A percentile compares a stretch with the other conserved stretches of the same genome.
These are phyloP conservation scores for Aquanectria penicillioides DNA, from an alignment of 2,329 filamentous ascomycete species.

Conservation along the genomic window DNA sequence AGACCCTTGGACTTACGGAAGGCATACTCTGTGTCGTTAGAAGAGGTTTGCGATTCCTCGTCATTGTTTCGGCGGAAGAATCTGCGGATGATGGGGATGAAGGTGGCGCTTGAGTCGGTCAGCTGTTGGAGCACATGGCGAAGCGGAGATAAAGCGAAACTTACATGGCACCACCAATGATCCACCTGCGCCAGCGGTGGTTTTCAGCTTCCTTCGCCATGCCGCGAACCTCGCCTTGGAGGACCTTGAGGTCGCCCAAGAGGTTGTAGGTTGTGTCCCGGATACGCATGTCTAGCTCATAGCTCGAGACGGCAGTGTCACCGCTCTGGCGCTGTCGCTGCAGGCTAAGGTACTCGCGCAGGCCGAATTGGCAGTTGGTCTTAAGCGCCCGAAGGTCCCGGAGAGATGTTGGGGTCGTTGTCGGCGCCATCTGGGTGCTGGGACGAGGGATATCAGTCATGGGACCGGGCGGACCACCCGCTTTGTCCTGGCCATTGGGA, in stretches of 20 bases:
- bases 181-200: slow-evolving; percentile 62
- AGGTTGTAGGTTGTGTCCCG: slow-evolving; percentile 54
- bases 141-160: slow-evolving; percentile 33
- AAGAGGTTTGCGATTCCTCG: slow-evolving; percentile 47
- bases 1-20: slow-evolving; percentile 62
- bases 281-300: slow-evolving; percentile 55
- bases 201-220: slow-evolving; percentile 57
- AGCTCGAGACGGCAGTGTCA: slow-evolving; percentile 43
- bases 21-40: slow-evolving; percentile 68
- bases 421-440: slow-evolving; percentile 28
- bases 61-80: slow-evolving; percentile 59
- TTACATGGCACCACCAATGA: slow-evolving; percentile 63
- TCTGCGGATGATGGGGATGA: slow-evolving; percentile 62
- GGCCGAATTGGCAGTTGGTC: slow-evolving; percentile 47
- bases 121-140: slow-evolving; percentile 5
- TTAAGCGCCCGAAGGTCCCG: slow-evolving; percentile 46
- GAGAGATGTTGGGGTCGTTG: slow-evolving; percentile 32
- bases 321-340: slow-evolving; percentile 43
- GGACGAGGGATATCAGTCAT: slow-evolving; percentile 29
- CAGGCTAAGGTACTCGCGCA: slow-evolving; percentile 49
- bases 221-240: slow-evolving; percentile 56
- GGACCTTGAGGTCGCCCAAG: slow-evolving; percentile 54
- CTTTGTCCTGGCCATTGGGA: slow-evolving; percentile 22
- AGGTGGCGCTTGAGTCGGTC: slow-evolving; percentile 52
- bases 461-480: slow-evolving; percentile 22